These are phyloP conservation scores for Medicago lupulina DNA, from an alignment of 306 rosid genomes.

Conservation along the genomic window DNA sequence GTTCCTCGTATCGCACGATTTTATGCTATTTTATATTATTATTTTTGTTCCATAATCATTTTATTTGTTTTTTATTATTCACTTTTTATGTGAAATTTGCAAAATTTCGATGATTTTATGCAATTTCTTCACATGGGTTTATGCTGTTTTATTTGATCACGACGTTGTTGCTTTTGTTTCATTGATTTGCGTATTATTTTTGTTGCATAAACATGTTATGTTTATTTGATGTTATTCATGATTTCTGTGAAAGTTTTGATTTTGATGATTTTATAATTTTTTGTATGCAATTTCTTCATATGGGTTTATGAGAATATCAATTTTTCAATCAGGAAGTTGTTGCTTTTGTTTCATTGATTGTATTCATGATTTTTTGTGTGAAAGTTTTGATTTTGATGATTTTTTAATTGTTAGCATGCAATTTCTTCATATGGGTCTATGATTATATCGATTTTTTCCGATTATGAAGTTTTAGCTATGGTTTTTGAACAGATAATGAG, in stretches of 20 bases:
- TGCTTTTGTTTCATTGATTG: neutral
- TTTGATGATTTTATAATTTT: neutral
- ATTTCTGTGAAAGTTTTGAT: neutral
- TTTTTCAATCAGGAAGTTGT: constrained; percentile 2
- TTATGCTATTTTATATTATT: too few relatives aligned
- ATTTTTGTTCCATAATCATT: too few relatives aligned
- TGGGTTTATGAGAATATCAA: constrained; percentile 27
- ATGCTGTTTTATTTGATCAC: too few relatives aligned
- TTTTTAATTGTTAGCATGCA: neutral
- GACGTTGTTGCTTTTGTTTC: too few relatives aligned
- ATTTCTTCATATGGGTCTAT: constrained; percentile 32
- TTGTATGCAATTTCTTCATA: neutral
- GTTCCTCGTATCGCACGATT: too few relatives aligned
- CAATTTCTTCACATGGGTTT: too few relatives aligned
- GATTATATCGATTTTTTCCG: constrained; percentile 5
- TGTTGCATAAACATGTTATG: too few relatives aligned
- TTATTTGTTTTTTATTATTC: too few relatives aligned
- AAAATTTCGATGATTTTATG: too few relatives aligned
- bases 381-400: neutral
- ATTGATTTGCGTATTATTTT: too few relatives aligned
- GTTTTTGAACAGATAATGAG: constrained; percentile 40
- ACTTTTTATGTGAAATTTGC: too few relatives aligned
- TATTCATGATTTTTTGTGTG: neutral
- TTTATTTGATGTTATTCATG: neutral
- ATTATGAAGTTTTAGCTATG: neutral